Evolutionary conservation across 176 grass and related monocot species (phyloP).

Genomic region (Rhynchospora pubera): DNA sequence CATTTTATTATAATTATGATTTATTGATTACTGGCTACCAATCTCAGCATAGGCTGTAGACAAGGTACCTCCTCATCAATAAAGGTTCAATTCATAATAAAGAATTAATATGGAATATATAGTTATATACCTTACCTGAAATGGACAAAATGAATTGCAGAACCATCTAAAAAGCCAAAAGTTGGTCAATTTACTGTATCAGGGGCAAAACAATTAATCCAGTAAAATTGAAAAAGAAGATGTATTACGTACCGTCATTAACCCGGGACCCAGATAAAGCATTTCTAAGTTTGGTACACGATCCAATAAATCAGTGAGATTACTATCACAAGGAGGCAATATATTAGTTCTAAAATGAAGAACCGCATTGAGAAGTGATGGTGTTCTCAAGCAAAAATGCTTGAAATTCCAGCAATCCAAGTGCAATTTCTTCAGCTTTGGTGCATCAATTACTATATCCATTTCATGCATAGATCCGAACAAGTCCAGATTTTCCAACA

Average conservation of each 20-base stretch:
- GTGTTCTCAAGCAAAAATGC: neutral
- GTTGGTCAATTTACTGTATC: neutral
- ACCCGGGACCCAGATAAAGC: neutral
- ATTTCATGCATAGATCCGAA: neutral
- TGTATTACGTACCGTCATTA: neutral
- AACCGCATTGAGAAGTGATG: neutral
- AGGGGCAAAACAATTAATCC: neutral
- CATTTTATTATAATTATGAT: too few relatives aligned
- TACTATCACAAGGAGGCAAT: neutral
- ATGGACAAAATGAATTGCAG: too few relatives aligned
- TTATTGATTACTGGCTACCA: too few relatives aligned
- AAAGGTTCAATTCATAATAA: neutral
- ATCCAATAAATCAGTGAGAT: neutral
- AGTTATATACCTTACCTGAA: too few relatives aligned
- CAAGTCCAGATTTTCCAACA: neutral
- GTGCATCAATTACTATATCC: neutral
- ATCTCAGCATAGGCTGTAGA: too few relatives aligned
- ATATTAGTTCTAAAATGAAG: neutral
- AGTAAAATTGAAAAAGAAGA: neutral
- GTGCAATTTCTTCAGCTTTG: neutral
- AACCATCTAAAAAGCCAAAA: neutral
- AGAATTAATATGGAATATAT: too few relatives aligned
- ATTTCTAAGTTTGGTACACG: neutral
- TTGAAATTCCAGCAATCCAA: neutral
- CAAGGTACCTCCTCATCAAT: neutral